Conservation (phyloP, 257 asterid species). For the Prunella vulgaris region DNA sequence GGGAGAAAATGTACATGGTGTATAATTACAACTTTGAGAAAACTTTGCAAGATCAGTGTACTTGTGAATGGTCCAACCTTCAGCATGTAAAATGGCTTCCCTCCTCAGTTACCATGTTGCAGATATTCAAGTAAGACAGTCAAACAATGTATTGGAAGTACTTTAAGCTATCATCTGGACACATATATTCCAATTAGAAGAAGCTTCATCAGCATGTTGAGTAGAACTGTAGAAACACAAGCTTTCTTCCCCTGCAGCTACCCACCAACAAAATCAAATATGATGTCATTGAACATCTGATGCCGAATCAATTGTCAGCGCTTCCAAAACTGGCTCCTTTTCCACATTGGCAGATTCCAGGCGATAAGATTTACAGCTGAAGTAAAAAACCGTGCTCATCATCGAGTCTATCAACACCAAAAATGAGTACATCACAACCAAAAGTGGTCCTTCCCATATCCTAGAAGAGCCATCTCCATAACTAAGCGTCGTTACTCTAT, state of each 20-base stretch:
- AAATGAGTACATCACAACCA: conserved; percentile 79
- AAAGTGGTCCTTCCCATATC: conserved; percentile 94
- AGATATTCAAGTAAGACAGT: conserved; percentile 1
- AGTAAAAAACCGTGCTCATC: conserved; percentile 91
- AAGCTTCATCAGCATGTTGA: conserved; percentile 19
- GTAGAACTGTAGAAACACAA: background rate
- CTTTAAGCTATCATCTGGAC: background rate
- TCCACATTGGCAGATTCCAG: conserved; percentile 56
- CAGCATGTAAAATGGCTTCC: conserved; percentile 22
- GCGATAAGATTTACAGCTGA: conserved; percentile 84
- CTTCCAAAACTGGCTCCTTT: conserved; percentile 56
- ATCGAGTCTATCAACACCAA: conserved; percentile 77
- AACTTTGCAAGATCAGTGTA: conserved; percentile 12
- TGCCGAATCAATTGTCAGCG: conserved; percentile 38
- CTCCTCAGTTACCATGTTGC: conserved; percentile 8
- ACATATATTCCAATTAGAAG: conserved; percentile 17
- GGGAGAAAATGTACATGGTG: conserved; percentile 12
- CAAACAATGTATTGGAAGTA: background rate
- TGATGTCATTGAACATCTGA: conserved; percentile 39
- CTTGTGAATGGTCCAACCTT: conserved; percentile 18
- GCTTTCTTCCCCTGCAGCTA: background rate
- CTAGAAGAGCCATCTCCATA: conserved; percentile 92
- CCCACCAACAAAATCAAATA: background rate
- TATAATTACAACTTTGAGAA: conserved; percentile 12
- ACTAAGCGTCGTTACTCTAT: conserved; percentile 83